phyloP scores from a whole-genome alignment of 129 eudicot genomes.

The Centrapalus pauciflorus region DNA sequence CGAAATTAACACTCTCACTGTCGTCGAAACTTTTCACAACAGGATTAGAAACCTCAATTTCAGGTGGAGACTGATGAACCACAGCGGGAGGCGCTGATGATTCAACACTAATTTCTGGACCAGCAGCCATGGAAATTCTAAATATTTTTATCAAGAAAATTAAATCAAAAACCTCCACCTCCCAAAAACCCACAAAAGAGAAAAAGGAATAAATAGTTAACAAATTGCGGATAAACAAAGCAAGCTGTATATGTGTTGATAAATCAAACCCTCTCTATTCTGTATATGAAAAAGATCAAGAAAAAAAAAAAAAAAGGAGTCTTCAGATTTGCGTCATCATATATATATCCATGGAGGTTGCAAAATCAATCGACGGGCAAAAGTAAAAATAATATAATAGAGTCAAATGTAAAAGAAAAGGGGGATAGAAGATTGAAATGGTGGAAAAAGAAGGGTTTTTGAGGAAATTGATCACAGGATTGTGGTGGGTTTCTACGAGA shows the following conservation, averaged over 20 bases:
- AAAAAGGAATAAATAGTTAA: slow-evolving; percentile 2
- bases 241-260: slow-evolving; percentile 4
- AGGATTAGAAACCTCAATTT: slow-evolving; percentile 21
- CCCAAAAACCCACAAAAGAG: slow-evolving; percentile 16
- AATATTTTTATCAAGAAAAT: slow-evolving; percentile 14
- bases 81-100: slow-evolving; percentile 22
- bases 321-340: slow-evolving; percentile 26
- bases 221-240: slow-evolving; percentile 24
- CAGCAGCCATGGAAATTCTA: slow-evolving; percentile 67
- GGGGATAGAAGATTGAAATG: slow-evolving; percentile 29
- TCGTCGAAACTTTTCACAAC: slow-evolving; percentile 27
- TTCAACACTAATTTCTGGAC: slow-evolving; percentile 63
- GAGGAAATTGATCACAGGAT: slow-evolving; percentile 38
- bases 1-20: slow-evolving; percentile 34
- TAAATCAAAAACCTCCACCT: slow-evolving; percentile 15
- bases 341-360: slow-evolving; percentile 22
- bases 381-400: slow-evolving; percentile 13
- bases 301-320: slow-evolving; percentile 32
- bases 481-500: slow-evolving; percentile 50
- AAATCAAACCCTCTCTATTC: slow-evolving; percentile 18
- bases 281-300: slow-evolving; percentile 28
- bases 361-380: slow-evolving; percentile 16
- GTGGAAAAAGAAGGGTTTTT: slow-evolving; percentile 29
- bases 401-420: slow-evolving; percentile 38
- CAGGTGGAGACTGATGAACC: slow-evolving; percentile 30